Conservation (phyloP, 2,329 filamentous ascomycete species). For the Colletotrichum sp. region DNA sequence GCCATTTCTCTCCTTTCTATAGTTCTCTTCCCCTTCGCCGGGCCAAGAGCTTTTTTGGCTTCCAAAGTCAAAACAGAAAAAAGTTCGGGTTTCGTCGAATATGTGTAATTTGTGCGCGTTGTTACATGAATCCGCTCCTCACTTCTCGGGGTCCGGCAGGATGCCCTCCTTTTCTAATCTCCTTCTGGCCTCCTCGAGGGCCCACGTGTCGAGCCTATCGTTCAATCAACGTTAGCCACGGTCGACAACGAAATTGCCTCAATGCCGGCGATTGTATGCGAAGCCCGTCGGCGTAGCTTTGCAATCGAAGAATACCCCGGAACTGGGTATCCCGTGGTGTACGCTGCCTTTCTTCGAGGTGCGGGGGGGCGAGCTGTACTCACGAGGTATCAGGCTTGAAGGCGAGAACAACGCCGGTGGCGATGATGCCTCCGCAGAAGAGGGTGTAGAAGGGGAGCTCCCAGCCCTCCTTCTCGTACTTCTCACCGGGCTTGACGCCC, state of each 20-base stretch:
- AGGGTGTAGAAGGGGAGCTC: constrained; percentile 86
- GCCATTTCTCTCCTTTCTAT: neutral
- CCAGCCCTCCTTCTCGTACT: constrained; percentile 96
- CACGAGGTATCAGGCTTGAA: constrained; percentile 99
- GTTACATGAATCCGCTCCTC: constrained; percentile 56
- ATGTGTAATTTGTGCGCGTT: neutral
- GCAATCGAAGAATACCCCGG: fast-evolving
- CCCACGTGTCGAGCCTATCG: constrained; percentile 96
- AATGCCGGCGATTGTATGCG: neutral
- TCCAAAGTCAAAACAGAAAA: neutral
- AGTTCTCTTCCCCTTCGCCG: neutral
- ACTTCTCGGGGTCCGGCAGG: constrained; percentile 74
- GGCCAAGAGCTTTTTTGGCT: neutral
- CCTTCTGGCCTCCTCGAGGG: constrained; percentile 93
- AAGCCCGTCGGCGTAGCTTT: neutral
- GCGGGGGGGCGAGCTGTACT: constrained; percentile 46
- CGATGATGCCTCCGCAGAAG: constrained; percentile 77
- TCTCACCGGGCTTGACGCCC: constrained; percentile 92
- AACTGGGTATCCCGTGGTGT: neutral
- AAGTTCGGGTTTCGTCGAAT: neutral
- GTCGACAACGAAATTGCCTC: constrained; percentile 8
- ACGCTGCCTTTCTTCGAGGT: neutral
- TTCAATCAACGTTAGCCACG: constrained; percentile 29
- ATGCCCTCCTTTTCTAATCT: constrained; percentile 96
- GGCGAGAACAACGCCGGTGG: constrained; percentile 81